A percentile compares a stretch with the other conserved stretches of the same genome.
Evolutionary conservation across 2,329 filamentous ascomycete genomes (phyloP).

Genomic region (Ilyonectria mors-panacis): DNA sequence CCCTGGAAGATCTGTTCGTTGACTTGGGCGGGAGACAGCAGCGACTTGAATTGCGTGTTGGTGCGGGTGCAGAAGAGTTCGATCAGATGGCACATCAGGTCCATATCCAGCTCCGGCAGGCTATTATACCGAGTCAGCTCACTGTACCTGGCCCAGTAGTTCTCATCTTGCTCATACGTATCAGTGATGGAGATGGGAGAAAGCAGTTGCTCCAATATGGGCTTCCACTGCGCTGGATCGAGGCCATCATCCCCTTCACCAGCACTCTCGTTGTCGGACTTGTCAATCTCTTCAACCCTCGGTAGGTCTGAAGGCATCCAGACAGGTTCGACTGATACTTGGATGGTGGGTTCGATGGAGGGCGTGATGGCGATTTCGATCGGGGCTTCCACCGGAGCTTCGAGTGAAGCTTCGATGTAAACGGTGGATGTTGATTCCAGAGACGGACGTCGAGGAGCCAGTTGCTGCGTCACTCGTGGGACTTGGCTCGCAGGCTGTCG

Average conservation of each 20-base stretch:
- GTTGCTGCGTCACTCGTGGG: neutral
- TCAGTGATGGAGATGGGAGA: neutral
- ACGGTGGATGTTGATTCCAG: neutral
- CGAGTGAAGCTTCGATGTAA: neutral
- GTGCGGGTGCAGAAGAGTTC: slow-evolving; percentile 17
- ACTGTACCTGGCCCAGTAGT: neutral
- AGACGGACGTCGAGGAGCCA: slow-evolving; percentile 9
- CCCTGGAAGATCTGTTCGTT: neutral
- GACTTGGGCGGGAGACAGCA: neutral
- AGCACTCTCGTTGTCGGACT: slow-evolving; percentile 5
- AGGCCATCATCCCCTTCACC: neutral
- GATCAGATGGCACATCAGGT: slow-evolving; percentile 6
- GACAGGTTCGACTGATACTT: neutral
- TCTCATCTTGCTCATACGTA: neutral
- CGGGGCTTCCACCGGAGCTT: neutral
- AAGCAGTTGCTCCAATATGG: neutral
- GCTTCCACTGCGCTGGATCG: slow-evolving; percentile 5
- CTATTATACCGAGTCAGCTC: neutral
- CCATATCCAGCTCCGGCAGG: neutral
- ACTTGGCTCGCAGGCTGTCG: slow-evolving; percentile 3
- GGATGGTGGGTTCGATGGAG: neutral
- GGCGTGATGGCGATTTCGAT: neutral
- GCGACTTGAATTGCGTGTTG: slow-evolving; percentile 7
- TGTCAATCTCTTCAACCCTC: slow-evolving; percentile 8
- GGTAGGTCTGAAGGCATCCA: neutral